Conservation (phyloP, 805 yeast species). For the Hanseniaspora occidentalis region DNA sequence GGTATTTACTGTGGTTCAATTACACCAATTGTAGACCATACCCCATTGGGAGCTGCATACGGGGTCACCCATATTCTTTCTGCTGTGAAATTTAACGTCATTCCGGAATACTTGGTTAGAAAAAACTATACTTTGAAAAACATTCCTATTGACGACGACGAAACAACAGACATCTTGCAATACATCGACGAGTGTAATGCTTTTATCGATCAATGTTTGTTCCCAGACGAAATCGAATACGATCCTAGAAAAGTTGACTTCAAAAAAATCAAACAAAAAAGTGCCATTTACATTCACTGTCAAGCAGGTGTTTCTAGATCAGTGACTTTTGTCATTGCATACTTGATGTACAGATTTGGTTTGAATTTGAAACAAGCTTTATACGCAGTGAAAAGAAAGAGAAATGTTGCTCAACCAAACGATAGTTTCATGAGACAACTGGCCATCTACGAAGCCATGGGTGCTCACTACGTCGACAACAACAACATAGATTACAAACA, state of each 20-base stretch:
- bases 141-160: slow-evolving; percentile 57
- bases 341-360: slow-evolving; percentile 67
- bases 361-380: slow-evolving; percentile 49
- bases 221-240: slow-evolving; percentile 27
- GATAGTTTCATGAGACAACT: slow-evolving; percentile 64
- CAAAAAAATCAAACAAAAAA: slow-evolving; percentile 25
- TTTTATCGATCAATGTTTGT: slow-evolving; percentile 57
- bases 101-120: slow-evolving; percentile 32
- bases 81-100: slow-evolving; percentile 50
- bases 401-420: slow-evolving; percentile 56
- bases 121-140: slow-evolving; percentile 41
- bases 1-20: slow-evolving; percentile 66
- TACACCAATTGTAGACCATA: slow-evolving; percentile 44
- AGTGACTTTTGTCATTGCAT: slow-evolving; percentile 76
- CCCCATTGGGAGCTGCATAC: slow-evolving; percentile 36
- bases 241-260: slow-evolving; percentile 20
- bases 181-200: slow-evolving; percentile 46
- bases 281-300: slow-evolving; percentile 51
- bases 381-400: slow-evolving; percentile 60
- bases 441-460: slow-evolving; percentile 40
- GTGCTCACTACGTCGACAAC: slow-evolving; percentile 22
- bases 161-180: slow-evolving; percentile 49
- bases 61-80: slow-evolving; percentile 66
- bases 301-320: slow-evolving; percentile 92
- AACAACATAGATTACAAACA: slow-evolving; percentile 29